Base-by-base conservation (phyloP, 345 rosid species). In the Linum usitatissimum region DNA sequence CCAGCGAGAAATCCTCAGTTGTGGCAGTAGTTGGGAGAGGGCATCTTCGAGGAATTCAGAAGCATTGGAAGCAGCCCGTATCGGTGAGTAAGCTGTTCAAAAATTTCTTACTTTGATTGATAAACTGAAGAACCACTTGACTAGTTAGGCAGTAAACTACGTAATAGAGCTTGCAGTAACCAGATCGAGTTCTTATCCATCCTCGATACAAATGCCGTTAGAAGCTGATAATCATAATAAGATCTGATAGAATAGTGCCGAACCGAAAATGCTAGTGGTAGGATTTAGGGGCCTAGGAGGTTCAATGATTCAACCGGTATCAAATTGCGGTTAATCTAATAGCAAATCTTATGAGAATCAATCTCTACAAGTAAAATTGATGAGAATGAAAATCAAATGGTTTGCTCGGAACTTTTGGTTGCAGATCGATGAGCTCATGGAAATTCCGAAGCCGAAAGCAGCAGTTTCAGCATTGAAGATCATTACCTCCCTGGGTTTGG, bases 1-100 rank as follows among this genome's bases (percentile, higher is more conserved):
- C 95, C 4, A 74, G 83, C 20, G 90, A 88, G 70, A 95, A 90
- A 61, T 71, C 74, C 65, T 83, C 88, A 23, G 96, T 94, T 1
- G 99, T 93, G 30, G 99, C 96, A 34, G 97, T 93, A 2, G 89
- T 94, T 31, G 99, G 99, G n/a, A 94, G 80, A 82, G 97, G 97
- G n/a, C 99, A 94, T 73, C 72, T 94, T 66, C 75, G 76, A 45
- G 99, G 97, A 72, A 94, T 94, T 61, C 79, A 77, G 84, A 84
- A 81, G 72, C 71, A 86, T 30, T 94, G 99, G 99, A 70, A 81
- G 82, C 95, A 90, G 67, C 88, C 92, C 66, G 78, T 94, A 64
- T 64, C 21, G 78, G 90, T 90, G 17, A 18, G 86, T 81, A 15
- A 21, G 39, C 56, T 31, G 18, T 42, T 68, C 63, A 13, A 5